Percentiles rank a stretch among this genome's conserved stretches.
phyloP scores from a whole-genome alignment of 352 stramenopile species.

The Phytophthora sojae region DNA sequence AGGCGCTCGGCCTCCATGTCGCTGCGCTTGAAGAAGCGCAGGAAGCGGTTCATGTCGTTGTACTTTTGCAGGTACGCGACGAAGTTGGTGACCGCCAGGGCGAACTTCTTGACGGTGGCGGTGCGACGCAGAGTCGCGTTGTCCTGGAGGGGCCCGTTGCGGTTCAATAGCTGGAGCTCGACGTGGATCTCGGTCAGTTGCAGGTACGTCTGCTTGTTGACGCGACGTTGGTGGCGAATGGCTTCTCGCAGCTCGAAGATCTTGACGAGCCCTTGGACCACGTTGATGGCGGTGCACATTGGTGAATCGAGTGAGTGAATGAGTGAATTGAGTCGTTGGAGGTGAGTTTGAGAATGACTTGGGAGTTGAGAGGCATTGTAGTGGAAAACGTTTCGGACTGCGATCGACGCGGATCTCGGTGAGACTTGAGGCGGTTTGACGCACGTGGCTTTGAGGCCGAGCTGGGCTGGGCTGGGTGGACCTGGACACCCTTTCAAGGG shows the following conservation, averaged over 20 bases:
- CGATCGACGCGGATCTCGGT: constrained; percentile 11
- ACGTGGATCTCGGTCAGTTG: constrained; percentile 31
- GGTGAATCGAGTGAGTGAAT: background rate
- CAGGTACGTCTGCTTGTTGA: constrained; percentile 29
- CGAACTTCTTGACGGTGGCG: constrained; percentile 29
- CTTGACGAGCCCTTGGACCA: constrained; percentile 24
- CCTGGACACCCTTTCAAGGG: constrained; percentile 5
- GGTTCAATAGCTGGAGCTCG: constrained; percentile 33
- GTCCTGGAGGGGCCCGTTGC: constrained; percentile 20
- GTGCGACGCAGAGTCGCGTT: constrained; percentile 26
- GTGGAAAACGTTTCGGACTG: background rate
- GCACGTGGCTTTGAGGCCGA: too few species aligned
- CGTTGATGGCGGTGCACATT: constrained; percentile 16
- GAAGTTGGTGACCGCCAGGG: constrained; percentile 21
- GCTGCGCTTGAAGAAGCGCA: constrained; percentile 27
- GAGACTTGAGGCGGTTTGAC: constrained; percentile 13
- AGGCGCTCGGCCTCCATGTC: constrained; percentile 40
- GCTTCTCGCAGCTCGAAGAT: constrained; percentile 36
- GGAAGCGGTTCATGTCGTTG: constrained; percentile 28
- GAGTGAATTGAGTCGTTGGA: background rate
- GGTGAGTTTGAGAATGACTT: constrained; percentile 23
- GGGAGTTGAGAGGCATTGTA: background rate
- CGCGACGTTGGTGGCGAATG: constrained; percentile 33
- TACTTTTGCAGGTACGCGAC: constrained; percentile 26
- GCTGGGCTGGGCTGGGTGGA: background rate